Evolutionary conservation across 2,329 filamentous ascomycete genomes (phyloP), one percentile per base, ranked within the genome.

Genomic region (Neopestalotiopsis clavispora): DNA sequence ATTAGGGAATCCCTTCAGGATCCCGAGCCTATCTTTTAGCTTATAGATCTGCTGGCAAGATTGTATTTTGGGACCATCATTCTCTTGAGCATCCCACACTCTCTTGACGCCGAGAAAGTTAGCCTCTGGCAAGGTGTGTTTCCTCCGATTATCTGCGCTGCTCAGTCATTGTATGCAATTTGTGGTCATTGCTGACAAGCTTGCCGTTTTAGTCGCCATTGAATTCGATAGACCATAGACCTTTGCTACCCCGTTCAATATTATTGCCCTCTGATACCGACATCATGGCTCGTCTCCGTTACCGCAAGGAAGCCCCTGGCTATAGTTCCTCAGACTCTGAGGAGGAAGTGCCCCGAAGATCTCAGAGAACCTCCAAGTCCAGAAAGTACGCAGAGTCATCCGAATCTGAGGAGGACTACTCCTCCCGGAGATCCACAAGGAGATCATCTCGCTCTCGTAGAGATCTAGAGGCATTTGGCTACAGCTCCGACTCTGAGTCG

Each of bases 401-500:
- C 20, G 61, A 64, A 20, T 64, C 61, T 5, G 61, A 49, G 61
- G n/a, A 62, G 30, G 59, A 38, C 3, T 38, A 64, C 9, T 30
- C 13, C 30, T 40, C 61, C 13, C 38, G 61, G n/a, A 64, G 61
- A 49, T 59, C 52, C 17, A 28, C 52, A 4, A 60, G 34, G 10
- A 38, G 61, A n/a, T 62, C 59, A 17, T 32, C 32, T n/a, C 17
- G 34, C 20, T 40, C 65, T 10, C 52, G 52, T n/a, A 45, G 20
- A 38, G 56, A 61, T 20, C 65, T 67, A n/a, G 56, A 67, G 10
- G 65, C 65, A 2, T 79, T 78, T 75, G 84, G 84, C 17, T 86
- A 86, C 71, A 85, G 84, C 70, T 85, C 84, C 66, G 85, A 84
- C 30, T 84, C 84, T 69, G 84, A 85, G 71, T 85, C 84, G 4